Evolutionary conservation across 2,329 filamentous ascomycete genomes (phyloP).

Genomic region (Colletotrichum salicis): DNA sequence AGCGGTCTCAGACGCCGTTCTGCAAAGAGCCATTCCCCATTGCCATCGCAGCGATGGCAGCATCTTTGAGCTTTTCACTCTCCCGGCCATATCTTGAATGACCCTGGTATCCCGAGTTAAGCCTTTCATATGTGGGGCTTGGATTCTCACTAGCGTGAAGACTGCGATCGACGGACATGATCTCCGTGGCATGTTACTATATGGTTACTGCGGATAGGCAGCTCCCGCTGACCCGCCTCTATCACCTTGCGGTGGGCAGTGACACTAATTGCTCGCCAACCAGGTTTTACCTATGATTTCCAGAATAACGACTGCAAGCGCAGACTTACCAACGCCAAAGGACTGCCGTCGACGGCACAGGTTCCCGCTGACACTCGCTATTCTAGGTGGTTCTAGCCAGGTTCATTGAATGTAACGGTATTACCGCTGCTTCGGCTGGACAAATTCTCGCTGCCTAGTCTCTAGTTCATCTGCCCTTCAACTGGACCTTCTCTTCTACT

Average conservation of each 20-base stretch:
- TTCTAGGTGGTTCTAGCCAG: neutral
- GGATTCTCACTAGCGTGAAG: neutral
- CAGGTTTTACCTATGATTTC: neutral
- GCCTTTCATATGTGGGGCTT: neutral
- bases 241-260: neutral
- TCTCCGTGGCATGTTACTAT: neutral
- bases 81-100: neutral
- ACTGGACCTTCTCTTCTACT: neutral
- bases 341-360: neutral
- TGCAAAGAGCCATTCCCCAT: neutral
- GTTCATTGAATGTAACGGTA: neutral
- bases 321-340: neutral
- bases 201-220: too few species aligned
- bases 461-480: neutral
- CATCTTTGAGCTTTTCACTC: neutral
- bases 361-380: neutral
- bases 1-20: neutral
- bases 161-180: neutral
- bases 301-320: neutral
- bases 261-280: neutral
- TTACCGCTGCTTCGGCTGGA: neutral
- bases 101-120: neutral
- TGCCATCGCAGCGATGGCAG: neutral
- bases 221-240: neutral
- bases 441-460: neutral